Evolutionary conservation across 208 protist genomes (phyloP), one percentile per base, ranked within the genome.

Genomic region (Trypanosoma rangeli): DNA sequence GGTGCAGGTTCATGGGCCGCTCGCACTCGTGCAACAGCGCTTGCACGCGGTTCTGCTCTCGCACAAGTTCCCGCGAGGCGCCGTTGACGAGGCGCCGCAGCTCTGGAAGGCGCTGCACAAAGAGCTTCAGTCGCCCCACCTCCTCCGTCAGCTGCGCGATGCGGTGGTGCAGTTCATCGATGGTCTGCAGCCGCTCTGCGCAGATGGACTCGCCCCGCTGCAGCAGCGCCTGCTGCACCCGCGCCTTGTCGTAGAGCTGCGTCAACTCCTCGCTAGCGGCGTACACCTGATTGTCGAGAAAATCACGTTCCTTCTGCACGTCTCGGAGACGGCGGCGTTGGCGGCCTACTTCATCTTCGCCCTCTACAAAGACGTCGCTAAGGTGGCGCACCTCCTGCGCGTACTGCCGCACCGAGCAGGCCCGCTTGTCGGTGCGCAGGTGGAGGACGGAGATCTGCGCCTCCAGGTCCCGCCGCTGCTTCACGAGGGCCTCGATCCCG

Each of bases 171-270:
- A 96, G 82, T 54, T 92, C 73, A 44, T 84, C 70, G 58, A 93
- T 74, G 44, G 88, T 80, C 18, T 59, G 68, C 2, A 90, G 67
- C 16, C 92, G 78, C 55, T 98, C 91, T 9, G 68, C 68, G 82
- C 99, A 99, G 73, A 98, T 85, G 16, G 78, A 68, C 78, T 98
- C 97, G 49, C 97, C 97, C 64, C 98, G 98, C 66, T 87, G 79
- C 5, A 99, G 82, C 33, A 92, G 90, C 16, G 86, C 79, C 75
- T 97, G 81, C 71, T 99, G 94, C 24, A 98, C 94, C 68, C 92
- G 94, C n/a, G 99, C 93, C 72, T 98, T 98, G 66, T 99, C 97
- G 78, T 99, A 99, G 12, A 99, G 74, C 53, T 83, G 58, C 53
- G 87, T 84, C 18, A 99, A 84, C 82, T 99, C 97, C 73, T 97